Base-by-base conservation (phyloP, 371 early-diverging fungal species). In the Syncephalastrum sp. region DNA sequence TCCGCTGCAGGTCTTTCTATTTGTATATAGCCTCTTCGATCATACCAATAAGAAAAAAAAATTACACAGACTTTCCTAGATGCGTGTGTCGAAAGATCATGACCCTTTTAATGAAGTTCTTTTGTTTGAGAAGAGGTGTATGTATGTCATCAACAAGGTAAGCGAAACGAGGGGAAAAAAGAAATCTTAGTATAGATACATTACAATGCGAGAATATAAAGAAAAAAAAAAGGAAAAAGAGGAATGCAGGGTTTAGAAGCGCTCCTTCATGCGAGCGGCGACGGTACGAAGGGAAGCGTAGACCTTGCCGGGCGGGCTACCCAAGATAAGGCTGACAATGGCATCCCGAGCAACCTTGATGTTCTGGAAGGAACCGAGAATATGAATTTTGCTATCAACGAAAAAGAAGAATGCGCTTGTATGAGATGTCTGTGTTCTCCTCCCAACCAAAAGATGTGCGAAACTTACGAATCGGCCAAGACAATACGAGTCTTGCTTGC, bases 271-370 rank as follows among this genome's bases (percentile, higher is more conserved):
- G 42, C 98, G 84, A 21, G 96, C 81, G 56, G 91, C 82, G 57
- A 97, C 85, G 41, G 87, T 92, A 66, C 94, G 81, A 56, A 98
- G 78, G 50, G 91, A 91, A 25, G 93, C 84, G 73, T 97, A 97
- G 4, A 99, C 98, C 74, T 97, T 99, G 56, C 98, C 97, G 14
- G 99, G 99, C 56, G 98, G 95, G 54, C 92, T 88, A 56, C 99
- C 99, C 69, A 99, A 77, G 70, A 99, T 97, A 53, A 99, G 80
- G 57, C 88, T 84, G 42, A 93, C 93, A 17, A 99, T 86, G 3
- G 99, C 98, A 76, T 99, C 97, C 51, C 93, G 85, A 16, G 99
- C 99, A 60, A 99, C 87, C 70, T 92, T 92, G 71, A 97, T 99
- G 70, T 97, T 98, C 74, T 96, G 95, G 71, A 90, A 94, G 21